Conservation (phyloP, 73 alveolate species). For the Paramecium primaurelia region DNA sequence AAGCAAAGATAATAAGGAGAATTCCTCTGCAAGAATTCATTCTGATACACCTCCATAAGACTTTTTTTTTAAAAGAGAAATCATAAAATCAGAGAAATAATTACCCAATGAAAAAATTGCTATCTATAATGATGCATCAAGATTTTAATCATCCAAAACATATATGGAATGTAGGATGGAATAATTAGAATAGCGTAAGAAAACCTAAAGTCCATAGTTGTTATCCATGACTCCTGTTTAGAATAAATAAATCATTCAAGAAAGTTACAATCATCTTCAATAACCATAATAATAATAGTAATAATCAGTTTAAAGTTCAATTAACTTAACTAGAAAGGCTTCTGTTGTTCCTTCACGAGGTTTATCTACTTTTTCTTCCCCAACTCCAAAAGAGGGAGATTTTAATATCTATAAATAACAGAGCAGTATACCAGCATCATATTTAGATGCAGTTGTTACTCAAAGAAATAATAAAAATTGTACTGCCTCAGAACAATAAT, state of each 20-base stretch:
- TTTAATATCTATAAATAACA: constrained; percentile 3
- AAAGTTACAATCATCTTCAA: background rate
- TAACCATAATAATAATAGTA: background rate
- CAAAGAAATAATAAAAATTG: background rate
- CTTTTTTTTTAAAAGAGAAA: constrained; percentile 26
- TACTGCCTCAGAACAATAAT: background rate
- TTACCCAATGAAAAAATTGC: background rate
- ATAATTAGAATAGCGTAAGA: background rate
- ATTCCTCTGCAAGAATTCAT: constrained; percentile 30
- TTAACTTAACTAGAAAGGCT: background rate
- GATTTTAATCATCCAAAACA: constrained; percentile 22
- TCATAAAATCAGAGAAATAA: background rate
- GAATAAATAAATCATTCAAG: constrained; percentile 21
- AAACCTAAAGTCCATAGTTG: constrained; percentile 4
- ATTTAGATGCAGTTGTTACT: constrained; percentile 19
- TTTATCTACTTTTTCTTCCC: background rate
- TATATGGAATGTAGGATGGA: constrained; percentile 34
- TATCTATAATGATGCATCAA: background rate
- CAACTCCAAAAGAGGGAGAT: background rate
- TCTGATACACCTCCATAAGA: constrained; percentile 30
- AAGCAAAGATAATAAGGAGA: constrained; percentile 30
- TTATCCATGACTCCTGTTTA: background rate
- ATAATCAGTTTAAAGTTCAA: background rate
- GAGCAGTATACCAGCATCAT: constrained; percentile 18
- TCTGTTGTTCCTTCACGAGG: background rate